Conservation (phyloP, 768 basidiomycete genomes). For the Boletus eberwhitei region DNA sequence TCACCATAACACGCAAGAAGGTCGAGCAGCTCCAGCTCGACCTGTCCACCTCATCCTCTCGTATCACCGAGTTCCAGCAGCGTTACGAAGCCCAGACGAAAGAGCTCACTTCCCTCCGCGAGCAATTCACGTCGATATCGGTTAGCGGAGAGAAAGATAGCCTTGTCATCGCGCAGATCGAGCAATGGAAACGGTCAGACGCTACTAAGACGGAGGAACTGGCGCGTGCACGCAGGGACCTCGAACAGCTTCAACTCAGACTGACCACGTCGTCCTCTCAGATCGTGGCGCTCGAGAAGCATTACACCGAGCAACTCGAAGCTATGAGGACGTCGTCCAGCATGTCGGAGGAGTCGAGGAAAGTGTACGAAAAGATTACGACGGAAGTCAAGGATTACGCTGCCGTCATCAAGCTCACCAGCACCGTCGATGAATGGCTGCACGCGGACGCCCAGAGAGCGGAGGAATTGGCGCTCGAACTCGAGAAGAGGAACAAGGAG, state of each 20-base stretch:
- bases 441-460: conserved; percentile 3
- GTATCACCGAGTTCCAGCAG: not conserved
- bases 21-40: not conserved
- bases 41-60: not conserved
- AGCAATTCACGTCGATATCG: not conserved
- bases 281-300: not conserved
- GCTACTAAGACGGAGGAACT: not conserved
- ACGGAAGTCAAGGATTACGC: not conserved
- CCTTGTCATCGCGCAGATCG: not conserved
- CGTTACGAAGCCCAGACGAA: not conserved
- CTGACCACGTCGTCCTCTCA: not conserved
- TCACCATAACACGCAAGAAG: not conserved
- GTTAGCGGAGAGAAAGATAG: not conserved
- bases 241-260: not conserved
- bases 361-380: not conserved
- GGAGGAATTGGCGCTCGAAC: not conserved
- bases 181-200: not conserved
- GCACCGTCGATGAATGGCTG: conserved; percentile 6
- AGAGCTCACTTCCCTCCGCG: not conserved
- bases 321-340: not conserved
- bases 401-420: conserved; percentile 5
- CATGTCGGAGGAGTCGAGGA: not conserved
- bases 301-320: not conserved
- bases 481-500: conserved; percentile 6
- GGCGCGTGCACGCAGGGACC: not conserved